phyloP scores from a whole-genome alignment of 306 rosid genomes.

The Cajanus cajan region DNA sequence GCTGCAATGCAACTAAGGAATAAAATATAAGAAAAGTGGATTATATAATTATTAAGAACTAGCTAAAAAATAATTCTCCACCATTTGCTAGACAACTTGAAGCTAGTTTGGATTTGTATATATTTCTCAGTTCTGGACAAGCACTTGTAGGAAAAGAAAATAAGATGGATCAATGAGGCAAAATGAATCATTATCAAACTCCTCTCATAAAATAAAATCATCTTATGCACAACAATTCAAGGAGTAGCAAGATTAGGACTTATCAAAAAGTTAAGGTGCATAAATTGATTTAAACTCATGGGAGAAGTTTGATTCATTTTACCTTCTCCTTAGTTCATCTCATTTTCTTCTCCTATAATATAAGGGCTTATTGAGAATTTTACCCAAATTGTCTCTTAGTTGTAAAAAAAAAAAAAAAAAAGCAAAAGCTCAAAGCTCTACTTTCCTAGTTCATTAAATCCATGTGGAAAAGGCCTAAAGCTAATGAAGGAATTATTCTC shows the following conservation, averaged over 20 bases:
- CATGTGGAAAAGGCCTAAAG: background rate
- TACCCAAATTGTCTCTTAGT: background rate
- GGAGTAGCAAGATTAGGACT: background rate
- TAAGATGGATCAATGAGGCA: background rate
- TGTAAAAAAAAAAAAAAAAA: background rate
- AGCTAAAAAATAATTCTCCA: background rate
- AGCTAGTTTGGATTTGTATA: background rate
- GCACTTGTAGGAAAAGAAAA: background rate
- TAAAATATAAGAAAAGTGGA: conserved; percentile 30
- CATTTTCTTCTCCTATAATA: background rate
- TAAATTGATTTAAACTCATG: background rate
- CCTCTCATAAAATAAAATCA: background rate
- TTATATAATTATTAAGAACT: conserved; percentile 17
- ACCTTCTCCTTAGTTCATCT: background rate
- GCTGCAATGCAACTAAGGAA: conserved; percentile 75
- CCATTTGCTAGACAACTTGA: background rate
- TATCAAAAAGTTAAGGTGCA: background rate
- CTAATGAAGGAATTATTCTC: background rate
- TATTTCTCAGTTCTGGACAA: background rate
- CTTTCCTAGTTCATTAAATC: background rate
- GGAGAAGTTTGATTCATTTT: background rate
- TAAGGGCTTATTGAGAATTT: background rate
- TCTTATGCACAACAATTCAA: background rate
- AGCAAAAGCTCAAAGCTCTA: background rate
- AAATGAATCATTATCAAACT: background rate